Conservation (phyloP, 2,329 filamentous ascomycete genomes). For the Mycosphaerelloides madeirae region DNA sequence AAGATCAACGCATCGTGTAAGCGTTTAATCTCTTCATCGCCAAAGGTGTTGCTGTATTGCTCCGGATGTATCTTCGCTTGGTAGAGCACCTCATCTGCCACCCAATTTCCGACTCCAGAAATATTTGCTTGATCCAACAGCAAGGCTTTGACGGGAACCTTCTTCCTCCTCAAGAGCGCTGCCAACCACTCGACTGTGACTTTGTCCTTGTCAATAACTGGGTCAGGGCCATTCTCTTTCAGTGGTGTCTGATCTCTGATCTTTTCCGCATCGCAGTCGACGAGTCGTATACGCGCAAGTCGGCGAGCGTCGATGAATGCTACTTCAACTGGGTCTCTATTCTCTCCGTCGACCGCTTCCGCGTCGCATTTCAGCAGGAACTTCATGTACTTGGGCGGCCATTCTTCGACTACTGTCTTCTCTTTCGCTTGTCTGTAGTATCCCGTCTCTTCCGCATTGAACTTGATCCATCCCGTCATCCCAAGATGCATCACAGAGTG, state of each 20-base stretch:
- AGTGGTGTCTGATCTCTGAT: constrained; percentile 75
- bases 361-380: constrained; percentile 63
- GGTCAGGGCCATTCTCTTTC: constrained; percentile 90
- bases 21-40: constrained; percentile 62
- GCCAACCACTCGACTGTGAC: constrained; percentile 72
- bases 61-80: constrained; percentile 86
- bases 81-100: constrained; percentile 90
- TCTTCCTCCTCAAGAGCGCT: constrained; percentile 67
- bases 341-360: constrained; percentile 21
- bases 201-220: constrained; percentile 71
- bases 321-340: constrained; percentile 51
- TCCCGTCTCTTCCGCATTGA: constrained; percentile 69
- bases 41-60: constrained; percentile 82
- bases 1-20: constrained; percentile 70
- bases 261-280: constrained; percentile 71
- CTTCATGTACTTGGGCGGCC: constrained; percentile 90
- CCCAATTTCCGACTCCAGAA: constrained; percentile 95
- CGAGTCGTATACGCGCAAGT: constrained; percentile 71
- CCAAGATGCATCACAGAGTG: constrained; percentile 61
- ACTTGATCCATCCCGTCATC: constrained; percentile 77
- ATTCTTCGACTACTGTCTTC: constrained; percentile 51
- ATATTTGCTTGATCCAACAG: constrained; percentile 83
- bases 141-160: constrained; percentile 82
- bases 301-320: constrained; percentile 83
- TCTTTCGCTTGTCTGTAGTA: constrained; percentile 66